phyloP scores from a whole-genome alignment of 228 moss, liverwort and hornwort species.

The Sphagnum magellanicum region DNA sequence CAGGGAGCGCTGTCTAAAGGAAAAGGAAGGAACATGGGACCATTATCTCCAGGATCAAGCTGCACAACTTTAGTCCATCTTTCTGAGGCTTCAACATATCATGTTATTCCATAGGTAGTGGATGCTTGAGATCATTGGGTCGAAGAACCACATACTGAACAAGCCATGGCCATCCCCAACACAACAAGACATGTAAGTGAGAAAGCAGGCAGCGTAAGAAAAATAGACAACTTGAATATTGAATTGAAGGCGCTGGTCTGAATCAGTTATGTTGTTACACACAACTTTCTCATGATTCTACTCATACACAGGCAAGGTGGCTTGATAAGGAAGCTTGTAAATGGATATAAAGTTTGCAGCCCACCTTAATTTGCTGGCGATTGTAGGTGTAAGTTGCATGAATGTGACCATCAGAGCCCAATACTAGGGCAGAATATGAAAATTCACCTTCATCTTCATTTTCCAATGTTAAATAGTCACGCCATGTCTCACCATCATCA shows the following conservation, averaged over 20 bases:
- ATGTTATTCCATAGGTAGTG: constrained; percentile 21
- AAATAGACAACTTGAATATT: neutral
- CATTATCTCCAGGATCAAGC: no score
- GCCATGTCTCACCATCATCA: constrained; percentile 73
- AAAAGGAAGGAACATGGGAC: no score
- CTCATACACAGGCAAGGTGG: neutral
- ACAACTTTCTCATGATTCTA: neutral
- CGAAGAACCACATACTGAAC: constrained; percentile 37
- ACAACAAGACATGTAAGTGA: constrained; percentile 1
- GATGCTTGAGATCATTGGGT: constrained; percentile 29
- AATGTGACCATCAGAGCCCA: constrained; percentile 59
- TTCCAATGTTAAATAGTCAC: constrained; percentile 62
- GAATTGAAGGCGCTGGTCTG: neutral
- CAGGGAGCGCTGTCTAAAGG: no score
- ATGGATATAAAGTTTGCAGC: neutral
- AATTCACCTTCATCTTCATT: constrained; percentile 47
- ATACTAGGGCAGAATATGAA: constrained; percentile 75
- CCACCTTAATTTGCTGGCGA: constrained; percentile 60
- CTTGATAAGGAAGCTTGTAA: neutral
- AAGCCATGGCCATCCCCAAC: neutral
- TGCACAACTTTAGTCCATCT: no score
- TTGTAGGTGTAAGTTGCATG: constrained; percentile 76
- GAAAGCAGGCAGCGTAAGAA: neutral
- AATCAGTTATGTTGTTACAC: neutral
- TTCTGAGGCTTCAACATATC: neutral